Percentiles rank a stretch among this genome's conserved stretches.
Evolutionary conservation across 2,329 filamentous ascomycete species (phyloP).

Genomic region (Verticillium nonalfalfae): DNA sequence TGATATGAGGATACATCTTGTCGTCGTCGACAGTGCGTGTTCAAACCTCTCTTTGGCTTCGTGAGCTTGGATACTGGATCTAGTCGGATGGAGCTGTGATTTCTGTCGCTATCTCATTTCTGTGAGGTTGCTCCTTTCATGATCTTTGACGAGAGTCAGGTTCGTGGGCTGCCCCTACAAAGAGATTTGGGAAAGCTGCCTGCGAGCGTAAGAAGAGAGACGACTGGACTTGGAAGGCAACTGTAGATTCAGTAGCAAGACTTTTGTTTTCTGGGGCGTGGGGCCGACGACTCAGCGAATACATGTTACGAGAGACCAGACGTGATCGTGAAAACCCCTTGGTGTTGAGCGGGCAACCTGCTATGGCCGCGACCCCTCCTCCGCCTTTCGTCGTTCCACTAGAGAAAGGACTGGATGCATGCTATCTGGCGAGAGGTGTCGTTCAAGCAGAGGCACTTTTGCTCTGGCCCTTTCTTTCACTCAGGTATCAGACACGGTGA

Average conservation of each 20-base stretch:
- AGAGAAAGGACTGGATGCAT: too few relatives aligned
- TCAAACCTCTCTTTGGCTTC: neutral
- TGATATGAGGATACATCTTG: neutral
- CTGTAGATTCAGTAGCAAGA: neutral
- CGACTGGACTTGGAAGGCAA: neutral
- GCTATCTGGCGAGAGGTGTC: too few relatives aligned
- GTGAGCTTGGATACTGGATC: neutral
- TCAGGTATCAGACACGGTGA: too few relatives aligned
- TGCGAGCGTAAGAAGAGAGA: neutral
- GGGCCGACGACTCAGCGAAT: neutral
- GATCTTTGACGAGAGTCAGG: neutral
- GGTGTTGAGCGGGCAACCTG: neutral
- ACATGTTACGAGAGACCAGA: neutral
- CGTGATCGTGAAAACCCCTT: too few relatives aligned
- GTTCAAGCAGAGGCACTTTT: too few relatives aligned
- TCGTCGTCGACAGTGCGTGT: neutral
- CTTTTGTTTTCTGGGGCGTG: neutral
- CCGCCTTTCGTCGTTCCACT: too few relatives aligned
- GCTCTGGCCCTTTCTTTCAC: too few relatives aligned
- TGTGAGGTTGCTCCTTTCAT: neutral
- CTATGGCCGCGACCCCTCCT: too few relatives aligned
- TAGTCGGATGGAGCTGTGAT: neutral
- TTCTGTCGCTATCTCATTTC: neutral
- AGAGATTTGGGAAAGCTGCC: neutral
- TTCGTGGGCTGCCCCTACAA: neutral